Percentiles rank a stretch among this genome's conserved stretches.
These are phyloP conservation scores for Arthrobotrys conoides DNA, from an alignment of 2,329 filamentous ascomycete species.

Conservation along the genomic window DNA sequence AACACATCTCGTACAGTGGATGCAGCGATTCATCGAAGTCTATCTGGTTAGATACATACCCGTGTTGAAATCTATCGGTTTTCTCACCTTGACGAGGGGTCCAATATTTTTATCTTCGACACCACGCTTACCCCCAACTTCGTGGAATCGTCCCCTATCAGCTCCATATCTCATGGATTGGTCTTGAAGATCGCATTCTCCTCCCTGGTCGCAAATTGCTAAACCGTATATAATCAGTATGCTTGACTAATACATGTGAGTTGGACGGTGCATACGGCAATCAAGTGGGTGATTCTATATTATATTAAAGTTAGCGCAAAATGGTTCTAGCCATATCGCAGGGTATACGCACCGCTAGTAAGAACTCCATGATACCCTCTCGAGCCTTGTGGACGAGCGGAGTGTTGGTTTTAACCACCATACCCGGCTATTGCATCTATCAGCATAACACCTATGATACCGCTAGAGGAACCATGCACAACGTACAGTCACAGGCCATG, in stretches of 20 bases:
- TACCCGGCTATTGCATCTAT: slow-evolving; percentile 75
- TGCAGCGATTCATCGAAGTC: slow-evolving; percentile 99
- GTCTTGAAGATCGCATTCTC: slow-evolving; percentile 98
- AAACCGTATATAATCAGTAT: slow-evolving; percentile 36
- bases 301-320: slow-evolving; percentile 22
- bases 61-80: slow-evolving; percentile 63
- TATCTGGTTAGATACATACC: slow-evolving; percentile 11
- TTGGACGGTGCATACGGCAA: slow-evolving; percentile 61
- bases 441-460: slow-evolving; percentile 1
- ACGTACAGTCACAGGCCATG: slow-evolving; percentile 73
- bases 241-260: background rate
- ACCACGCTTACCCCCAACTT: slow-evolving; percentile 93
- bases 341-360: slow-evolving; percentile 93
- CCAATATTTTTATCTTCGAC: slow-evolving; percentile 99
- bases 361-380: slow-evolving; percentile 99
- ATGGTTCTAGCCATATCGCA: slow-evolving; percentile 76
- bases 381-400: slow-evolving; percentile 96
- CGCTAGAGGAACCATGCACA: background rate
- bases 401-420: slow-evolving; percentile 99
- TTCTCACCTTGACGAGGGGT: slow-evolving; percentile 81
- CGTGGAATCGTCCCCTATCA: slow-evolving; percentile 96
- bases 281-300: slow-evolving; percentile 63
- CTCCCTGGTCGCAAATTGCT: slow-evolving; percentile 93
- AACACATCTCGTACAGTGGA: slow-evolving; percentile 97
- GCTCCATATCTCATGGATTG: slow-evolving; percentile 99